Evolutionary conservation across 2,329 filamentous ascomycete genomes (phyloP).

Genomic region (Colletotrichum sp.): DNA sequence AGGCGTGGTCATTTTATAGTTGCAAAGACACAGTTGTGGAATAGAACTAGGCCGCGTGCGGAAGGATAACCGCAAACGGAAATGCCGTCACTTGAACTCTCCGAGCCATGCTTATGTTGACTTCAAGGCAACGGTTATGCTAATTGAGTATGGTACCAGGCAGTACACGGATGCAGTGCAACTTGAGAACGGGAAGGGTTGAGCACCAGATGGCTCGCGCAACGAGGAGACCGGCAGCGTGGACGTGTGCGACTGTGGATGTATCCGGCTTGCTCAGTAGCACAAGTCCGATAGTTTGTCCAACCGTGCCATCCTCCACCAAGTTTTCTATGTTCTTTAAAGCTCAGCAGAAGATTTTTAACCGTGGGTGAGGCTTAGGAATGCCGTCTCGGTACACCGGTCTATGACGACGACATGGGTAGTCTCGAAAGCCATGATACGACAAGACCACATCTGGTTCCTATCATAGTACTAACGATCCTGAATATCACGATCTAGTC

Average conservation of each 20-base stretch:
- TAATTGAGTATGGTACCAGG: background rate
- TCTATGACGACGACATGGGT: rapidly evolving
- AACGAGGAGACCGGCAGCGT: background rate
- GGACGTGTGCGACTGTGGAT: background rate
- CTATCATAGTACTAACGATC: rapidly evolving
- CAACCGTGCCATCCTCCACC: background rate
- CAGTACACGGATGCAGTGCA: rapidly evolving
- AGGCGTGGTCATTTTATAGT: background rate
- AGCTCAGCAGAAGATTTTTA: rapidly evolving
- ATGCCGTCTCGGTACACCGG: background rate
- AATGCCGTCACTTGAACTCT: background rate
- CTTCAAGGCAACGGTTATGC: background rate
- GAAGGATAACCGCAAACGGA: background rate
- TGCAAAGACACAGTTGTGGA: background rate
- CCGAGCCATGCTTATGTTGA: background rate
- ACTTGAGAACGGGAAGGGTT: background rate
- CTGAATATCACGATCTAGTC: background rate
- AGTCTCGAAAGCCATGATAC: background rate
- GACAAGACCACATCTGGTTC: rapidly evolving
- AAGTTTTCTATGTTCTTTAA: too few relatives aligned
- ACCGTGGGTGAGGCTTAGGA: rapidly evolving
- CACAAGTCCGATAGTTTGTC: background rate
- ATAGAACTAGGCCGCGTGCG: background rate
- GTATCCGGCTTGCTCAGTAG: background rate
- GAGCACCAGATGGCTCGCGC: background rate